phyloP scores from a whole-genome alignment of 805 yeast genomes.

The Suhomyces sp. region DNA sequence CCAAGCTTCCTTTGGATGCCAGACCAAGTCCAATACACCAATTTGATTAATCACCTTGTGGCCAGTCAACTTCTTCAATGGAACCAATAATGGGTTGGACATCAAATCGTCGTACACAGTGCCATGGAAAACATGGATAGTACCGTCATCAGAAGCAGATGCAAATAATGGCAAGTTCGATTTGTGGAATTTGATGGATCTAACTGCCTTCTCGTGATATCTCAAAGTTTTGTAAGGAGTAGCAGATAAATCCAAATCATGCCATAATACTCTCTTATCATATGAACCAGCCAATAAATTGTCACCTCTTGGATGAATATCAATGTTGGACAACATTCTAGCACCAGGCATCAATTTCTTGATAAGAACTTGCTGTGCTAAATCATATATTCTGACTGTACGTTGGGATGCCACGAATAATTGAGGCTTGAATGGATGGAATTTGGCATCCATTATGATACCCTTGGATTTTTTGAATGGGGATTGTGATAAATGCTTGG shows the following conservation, averaged over 20 bases:
- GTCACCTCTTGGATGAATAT: constrained; percentile 95
- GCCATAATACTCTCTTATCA: constrained; percentile 96
- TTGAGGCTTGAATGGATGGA: constrained; percentile 96
- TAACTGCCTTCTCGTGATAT: constrained; percentile 92
- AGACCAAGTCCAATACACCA: constrained; percentile 82
- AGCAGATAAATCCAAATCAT: constrained; percentile 82
- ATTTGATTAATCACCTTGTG: constrained; percentile 76
- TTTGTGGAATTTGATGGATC: constrained; percentile 84
- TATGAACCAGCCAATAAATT: constrained; percentile 88
- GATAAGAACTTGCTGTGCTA: constrained; percentile 77
- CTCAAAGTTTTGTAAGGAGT: constrained; percentile 95
- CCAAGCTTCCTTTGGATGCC: constrained; percentile 99
- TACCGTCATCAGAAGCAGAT: constrained; percentile 93
- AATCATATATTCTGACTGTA: constrained; percentile 85
- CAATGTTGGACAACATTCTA: constrained; percentile 87
- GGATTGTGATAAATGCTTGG: constrained; percentile 92
- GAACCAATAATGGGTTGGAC: constrained; percentile 94
- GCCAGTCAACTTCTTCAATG: constrained; percentile 89
- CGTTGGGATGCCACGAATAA: constrained; percentile 93
- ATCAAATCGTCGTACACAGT: constrained; percentile 93
- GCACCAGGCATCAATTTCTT: constrained; percentile 94
- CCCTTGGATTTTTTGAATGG: constrained; percentile 95
- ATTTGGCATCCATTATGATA: constrained; percentile 90
- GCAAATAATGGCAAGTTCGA: constrained; percentile 85
- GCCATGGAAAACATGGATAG: constrained; percentile 91